Base-by-base conservation (phyloP, 805 yeast species). In the Yarrowia hollandica region DNA sequence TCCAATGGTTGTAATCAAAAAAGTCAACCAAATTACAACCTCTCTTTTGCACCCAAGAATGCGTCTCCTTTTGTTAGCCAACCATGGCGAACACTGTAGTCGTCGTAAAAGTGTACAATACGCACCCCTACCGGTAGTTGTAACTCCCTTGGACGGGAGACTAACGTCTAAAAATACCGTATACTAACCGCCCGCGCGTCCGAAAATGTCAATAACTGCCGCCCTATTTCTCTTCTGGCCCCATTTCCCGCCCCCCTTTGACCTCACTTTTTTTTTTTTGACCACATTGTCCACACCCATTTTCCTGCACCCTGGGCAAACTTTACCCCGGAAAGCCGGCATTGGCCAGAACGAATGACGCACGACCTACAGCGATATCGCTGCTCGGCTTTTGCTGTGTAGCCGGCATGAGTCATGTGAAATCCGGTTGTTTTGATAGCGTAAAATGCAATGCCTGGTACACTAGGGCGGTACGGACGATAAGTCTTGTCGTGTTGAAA, bases 301-400 rank as follows among this genome's bases (percentile, higher is more conserved):
- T 28, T 16, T 16, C 21, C 34, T 28, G 35, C 33, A 41, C 15
- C 11, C 7, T 6, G 10, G 5, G n/a, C 16, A 28, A 44, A 44
- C 52, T 44, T 30, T 44, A 44, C 52, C 52, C 52, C 52, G 52
- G 52, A 44, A 44, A 44, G 52, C 52, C 52, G 52, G 52, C 52
- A 28, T 28, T 10, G 28, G 28, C 12, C 16, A 41, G 2, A 1
- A 10, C 9, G n/a, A 8, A 23, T 25, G 33, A 14, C 25, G 10
- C 25, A 19, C 28, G n/a, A n/a, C n/a, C n/a, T 15, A 12, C 14
- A 42, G 52, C 52, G 52, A 44, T 44, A 44, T 28, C 52, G 52
- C 35, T 14, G 15, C 19, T 37, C 23, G 41, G 26, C 26, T 19
- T 37, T 37, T 37, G 41, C 41, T 14, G 16, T 12, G 9, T 26